These are phyloP conservation scores for Cicer judaicum DNA, from an alignment of 306 rosid species.

Conservation along the genomic window DNA sequence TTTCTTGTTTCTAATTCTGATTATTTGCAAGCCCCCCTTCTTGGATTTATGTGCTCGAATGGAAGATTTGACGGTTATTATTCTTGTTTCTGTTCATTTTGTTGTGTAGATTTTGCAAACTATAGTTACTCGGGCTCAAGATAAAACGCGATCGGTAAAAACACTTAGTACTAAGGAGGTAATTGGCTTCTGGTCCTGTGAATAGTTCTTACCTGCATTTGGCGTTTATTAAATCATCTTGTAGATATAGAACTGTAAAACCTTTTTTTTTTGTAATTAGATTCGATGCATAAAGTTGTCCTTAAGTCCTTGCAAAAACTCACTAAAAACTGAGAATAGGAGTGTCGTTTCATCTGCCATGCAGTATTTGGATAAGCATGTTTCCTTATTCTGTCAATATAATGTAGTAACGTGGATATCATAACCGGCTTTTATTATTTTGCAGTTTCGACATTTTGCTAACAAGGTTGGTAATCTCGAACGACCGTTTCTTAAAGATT, in stretches of 20 bases:
- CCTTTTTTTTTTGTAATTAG: not conserved
- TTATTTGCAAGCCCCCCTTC: not conserved
- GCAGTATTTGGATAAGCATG: slow-evolving; percentile 7
- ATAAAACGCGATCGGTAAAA: slow-evolving; percentile 68
- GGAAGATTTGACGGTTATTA: slow-evolving; percentile 25
- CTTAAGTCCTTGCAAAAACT: slow-evolving; percentile 13
- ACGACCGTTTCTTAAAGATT: slow-evolving; percentile 98
- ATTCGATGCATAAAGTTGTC: slow-evolving; percentile 5
- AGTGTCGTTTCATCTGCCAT: not conserved
- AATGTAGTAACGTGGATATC: slow-evolving; percentile 33
- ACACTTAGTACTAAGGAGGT: slow-evolving; percentile 97
- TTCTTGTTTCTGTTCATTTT: slow-evolving; percentile 37
- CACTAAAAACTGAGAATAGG: not conserved
- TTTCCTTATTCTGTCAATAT: not conserved
- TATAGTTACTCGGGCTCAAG: slow-evolving; percentile 85
- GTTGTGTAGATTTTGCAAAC: slow-evolving; percentile 82
- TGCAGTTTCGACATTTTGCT: slow-evolving; percentile 97
- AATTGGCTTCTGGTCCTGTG: slow-evolving; percentile 35
- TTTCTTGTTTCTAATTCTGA: not conserved
- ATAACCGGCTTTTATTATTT: slow-evolving; percentile 21
- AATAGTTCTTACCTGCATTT: slow-evolving; percentile 10
- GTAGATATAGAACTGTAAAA: slow-evolving; percentile 6
- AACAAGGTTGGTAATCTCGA: slow-evolving; percentile 97
- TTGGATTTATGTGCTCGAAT: slow-evolving; percentile 6
- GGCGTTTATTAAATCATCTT: slow-evolving; percentile 12